Percentiles rank a stretch among this genome's conserved stretches.
phyloP scores from a whole-genome alignment of 192 early-diverging fungal genomes.

The Phlyctochytrium bullatum region DNA sequence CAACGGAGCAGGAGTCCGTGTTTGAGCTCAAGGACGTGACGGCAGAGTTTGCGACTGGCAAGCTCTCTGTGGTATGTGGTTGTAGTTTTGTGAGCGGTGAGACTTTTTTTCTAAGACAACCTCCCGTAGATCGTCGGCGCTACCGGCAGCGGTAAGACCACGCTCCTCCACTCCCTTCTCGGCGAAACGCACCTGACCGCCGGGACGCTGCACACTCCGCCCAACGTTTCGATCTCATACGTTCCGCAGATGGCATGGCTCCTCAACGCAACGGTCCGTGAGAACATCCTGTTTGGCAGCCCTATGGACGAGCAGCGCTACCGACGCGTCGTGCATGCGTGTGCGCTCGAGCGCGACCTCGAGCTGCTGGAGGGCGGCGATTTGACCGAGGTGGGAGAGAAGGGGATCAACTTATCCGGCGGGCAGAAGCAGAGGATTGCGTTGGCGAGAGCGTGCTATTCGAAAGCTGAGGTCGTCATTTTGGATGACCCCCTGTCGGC shows the following conservation, averaged over 20 bases:
- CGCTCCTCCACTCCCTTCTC: slow-evolving; percentile 60
- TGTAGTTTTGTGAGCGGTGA: not conserved
- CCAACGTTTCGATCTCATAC: slow-evolving; percentile 59
- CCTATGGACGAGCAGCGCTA: slow-evolving; percentile 68
- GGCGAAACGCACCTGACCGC: slow-evolving; percentile 18
- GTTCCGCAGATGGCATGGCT: slow-evolving; percentile 64
- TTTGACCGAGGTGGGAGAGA: slow-evolving; percentile 71
- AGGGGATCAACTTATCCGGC: slow-evolving; percentile 43
- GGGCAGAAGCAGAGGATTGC: slow-evolving; percentile 38
- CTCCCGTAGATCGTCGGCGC: slow-evolving; percentile 53
- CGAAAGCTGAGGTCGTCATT: slow-evolving; percentile 61
- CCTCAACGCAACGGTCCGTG: slow-evolving; percentile 45
- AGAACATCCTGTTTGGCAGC: slow-evolving; percentile 76
- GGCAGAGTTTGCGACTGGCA: slow-evolving; percentile 65
- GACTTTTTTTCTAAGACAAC: not conserved
- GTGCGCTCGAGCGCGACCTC: slow-evolving; percentile 77
- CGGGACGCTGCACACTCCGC: not conserved
- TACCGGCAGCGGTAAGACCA: slow-evolving; percentile 78
- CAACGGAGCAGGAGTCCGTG: not conserved
- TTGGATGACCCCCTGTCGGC: slow-evolving; percentile 84
- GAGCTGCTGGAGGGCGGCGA: slow-evolving; percentile 74
- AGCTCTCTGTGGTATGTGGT: slow-evolving; percentile 73
- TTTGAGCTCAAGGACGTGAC: slow-evolving; percentile 64
- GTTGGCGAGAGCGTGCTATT: slow-evolving; percentile 69
- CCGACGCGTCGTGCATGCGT: slow-evolving; percentile 67